These are phyloP conservation scores for Suillus subluteus DNA, from an alignment of 768 basidiomycete genomes.

Conservation along the genomic window DNA sequence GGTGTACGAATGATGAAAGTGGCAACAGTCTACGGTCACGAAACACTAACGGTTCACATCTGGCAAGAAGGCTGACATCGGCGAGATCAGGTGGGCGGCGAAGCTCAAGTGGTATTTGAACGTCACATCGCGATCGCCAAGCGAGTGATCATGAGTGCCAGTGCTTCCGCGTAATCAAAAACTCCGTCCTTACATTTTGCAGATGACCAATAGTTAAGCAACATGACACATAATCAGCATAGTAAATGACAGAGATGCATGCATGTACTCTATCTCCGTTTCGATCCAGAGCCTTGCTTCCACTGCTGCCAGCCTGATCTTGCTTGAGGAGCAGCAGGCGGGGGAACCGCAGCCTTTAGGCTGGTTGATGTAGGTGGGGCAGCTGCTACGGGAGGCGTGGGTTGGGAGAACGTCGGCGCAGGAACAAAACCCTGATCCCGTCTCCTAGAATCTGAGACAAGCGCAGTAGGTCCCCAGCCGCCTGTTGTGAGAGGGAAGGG, in stretches of 20 bases:
- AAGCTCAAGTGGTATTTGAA: not conserved
- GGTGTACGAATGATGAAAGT: too few relatives aligned
- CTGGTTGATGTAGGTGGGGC: constrained; percentile 13
- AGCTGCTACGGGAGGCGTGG: constrained; percentile 13
- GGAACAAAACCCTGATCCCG: constrained; percentile 14
- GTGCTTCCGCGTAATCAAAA: not conserved
- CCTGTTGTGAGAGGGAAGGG: constrained; percentile 16
- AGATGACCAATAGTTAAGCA: constrained; percentile 1
- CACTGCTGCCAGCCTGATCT: constrained; percentile 63
- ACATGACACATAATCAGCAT: constrained; percentile 2
- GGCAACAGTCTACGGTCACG: too few relatives aligned
- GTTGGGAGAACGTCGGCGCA: constrained; percentile 8
- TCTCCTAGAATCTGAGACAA: constrained; percentile 3
- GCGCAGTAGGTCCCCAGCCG: constrained; percentile 19
- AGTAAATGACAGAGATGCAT: not conserved
- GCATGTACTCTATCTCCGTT: constrained; percentile 22
- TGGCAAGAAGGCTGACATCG: not conserved
- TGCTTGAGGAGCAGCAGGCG: constrained; percentile 22
- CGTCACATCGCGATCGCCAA: not conserved
- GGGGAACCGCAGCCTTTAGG: constrained; percentile 20
- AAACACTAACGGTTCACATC: not conserved
- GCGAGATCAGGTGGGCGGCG: not conserved
- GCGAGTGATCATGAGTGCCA: not conserved
- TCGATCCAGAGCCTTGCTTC: constrained; percentile 27
- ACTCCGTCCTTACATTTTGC: not conserved